Conservation (phyloP, 169 alveolate species). For the Eimeria praecox region DNA sequence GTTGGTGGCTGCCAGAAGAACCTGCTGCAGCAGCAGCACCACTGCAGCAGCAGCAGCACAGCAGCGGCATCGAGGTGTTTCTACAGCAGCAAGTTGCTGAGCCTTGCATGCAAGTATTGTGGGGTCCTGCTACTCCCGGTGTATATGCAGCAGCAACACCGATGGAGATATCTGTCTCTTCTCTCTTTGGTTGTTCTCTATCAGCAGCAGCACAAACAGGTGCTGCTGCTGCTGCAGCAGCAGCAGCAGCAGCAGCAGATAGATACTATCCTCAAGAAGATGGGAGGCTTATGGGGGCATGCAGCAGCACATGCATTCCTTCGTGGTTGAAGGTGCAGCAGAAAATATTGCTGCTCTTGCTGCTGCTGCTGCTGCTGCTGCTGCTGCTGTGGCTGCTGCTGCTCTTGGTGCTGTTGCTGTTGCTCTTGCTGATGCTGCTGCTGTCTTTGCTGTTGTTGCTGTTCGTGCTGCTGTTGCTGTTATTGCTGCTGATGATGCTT, state of each 20-base stretch:
- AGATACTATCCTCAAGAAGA: slow-evolving; percentile 3
- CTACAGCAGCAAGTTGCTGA: slow-evolving; percentile 75
- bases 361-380: slow-evolving; percentile 8
- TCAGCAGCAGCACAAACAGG: not conserved
- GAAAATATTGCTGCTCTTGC: not conserved
- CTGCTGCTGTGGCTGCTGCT: not conserved
- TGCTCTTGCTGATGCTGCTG: slow-evolving; percentile 16
- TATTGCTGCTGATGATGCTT: too few species aligned
- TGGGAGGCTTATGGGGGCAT: slow-evolving; percentile 62
- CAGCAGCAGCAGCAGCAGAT: slow-evolving; percentile 11
- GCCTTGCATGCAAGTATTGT: slow-evolving; percentile 77
- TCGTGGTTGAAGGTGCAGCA: slow-evolving; percentile 75
- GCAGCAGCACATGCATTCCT: slow-evolving; percentile 41
- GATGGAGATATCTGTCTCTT: slow-evolving; percentile 44
- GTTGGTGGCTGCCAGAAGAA: slow-evolving; percentile 76
- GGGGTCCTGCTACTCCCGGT: slow-evolving; percentile 78
- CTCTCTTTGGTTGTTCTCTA: not conserved
- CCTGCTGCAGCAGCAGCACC: not conserved
- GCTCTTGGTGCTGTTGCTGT: not conserved
- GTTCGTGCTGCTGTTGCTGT: not conserved
- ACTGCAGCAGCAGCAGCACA: slow-evolving; percentile 62
- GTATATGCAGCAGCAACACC: slow-evolving; percentile 80
- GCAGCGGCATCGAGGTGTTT: slow-evolving; percentile 72
- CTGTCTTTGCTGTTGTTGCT: not conserved
- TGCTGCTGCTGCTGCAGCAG: not conserved